These are phyloP conservation scores for Anaeromyces robustus DNA, from an alignment of 192 early-diverging fungal species.

Conservation along the genomic window DNA sequence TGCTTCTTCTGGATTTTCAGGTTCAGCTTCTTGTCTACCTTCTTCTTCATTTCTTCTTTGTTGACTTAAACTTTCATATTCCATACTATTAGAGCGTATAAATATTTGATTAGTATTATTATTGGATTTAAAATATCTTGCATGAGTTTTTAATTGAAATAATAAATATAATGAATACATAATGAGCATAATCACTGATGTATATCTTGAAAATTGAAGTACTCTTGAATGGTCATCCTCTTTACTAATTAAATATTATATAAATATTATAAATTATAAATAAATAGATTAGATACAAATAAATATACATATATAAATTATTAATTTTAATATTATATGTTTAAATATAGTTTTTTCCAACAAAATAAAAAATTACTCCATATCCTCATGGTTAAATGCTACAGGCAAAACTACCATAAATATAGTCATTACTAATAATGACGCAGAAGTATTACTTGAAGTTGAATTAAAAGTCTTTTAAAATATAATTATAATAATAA, in stretches of 20 bases:
- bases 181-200: conserved; percentile 19
- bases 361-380: background rate
- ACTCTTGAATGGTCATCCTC: background rate
- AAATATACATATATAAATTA: too few species aligned
- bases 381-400: conserved; percentile 13
- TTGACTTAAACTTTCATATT: conserved; percentile 4
- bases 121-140: conserved; percentile 25
- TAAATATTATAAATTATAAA: too few species aligned
- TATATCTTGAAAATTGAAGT: background rate
- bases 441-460: conserved; percentile 59
- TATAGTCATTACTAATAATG: conserved; percentile 47
- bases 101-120: conserved; percentile 2
- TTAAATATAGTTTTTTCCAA: too few species aligned
- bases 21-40: conserved; percentile 47
- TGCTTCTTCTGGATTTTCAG: background rate
- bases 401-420: conserved; percentile 52
- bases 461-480: conserved; percentile 34
- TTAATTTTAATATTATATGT: too few species aligned
- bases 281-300: background rate
- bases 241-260: conserved; percentile 4
- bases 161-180: conserved; percentile 31
- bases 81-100: background rate
- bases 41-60: conserved; percentile 15
- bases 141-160: conserved; percentile 82
- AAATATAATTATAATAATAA: conserved; percentile 4